A percentile compares a stretch with the other conserved stretches of the same genome.
Evolutionary conservation across 768 basidiomycete genomes (phyloP).

Genomic region (Galerina marginata): DNA sequence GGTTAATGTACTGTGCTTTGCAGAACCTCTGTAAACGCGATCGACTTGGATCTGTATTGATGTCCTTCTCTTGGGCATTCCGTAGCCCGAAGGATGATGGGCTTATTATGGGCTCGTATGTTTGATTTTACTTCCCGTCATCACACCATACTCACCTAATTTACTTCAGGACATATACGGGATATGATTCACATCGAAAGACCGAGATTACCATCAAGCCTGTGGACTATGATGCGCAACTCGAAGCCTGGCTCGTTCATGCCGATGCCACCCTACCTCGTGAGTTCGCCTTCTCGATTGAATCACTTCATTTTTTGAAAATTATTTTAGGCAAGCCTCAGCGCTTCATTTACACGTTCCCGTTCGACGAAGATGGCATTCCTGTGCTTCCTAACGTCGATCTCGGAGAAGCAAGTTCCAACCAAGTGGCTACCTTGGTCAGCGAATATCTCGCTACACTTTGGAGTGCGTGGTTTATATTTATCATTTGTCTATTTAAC

Average conservation of each 20-base stretch:
- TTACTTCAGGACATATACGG: neutral
- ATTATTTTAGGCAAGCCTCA: neutral
- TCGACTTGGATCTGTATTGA: constrained; percentile 3
- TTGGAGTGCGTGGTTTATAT: neutral
- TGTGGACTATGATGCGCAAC: neutral
- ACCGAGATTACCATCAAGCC: neutral
- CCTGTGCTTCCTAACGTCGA: constrained; percentile 3
- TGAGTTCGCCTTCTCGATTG: neutral
- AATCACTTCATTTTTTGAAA: neutral
- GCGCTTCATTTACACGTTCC: neutral
- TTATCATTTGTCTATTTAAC: no score
- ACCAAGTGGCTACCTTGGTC: neutral
- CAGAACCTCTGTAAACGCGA: constrained; percentile 1
- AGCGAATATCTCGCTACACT: constrained; percentile 1
- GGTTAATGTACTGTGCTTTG: constrained; percentile 1
- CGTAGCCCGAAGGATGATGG: constrained; percentile 2
- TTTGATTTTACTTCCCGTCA: neutral
- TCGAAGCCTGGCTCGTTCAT: neutral
- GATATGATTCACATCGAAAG: neutral
- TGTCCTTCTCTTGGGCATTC: constrained; percentile 6
- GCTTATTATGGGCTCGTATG: neutral
- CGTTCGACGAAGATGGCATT: constrained; percentile 1
- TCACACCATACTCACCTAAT: neutral
- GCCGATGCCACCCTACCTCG: constrained; percentile 8
- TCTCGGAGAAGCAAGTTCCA: neutral